Percentiles rank a stretch among this genome's conserved stretches.
phyloP scores from a whole-genome alignment of 2,329 filamentous ascomycete genomes.

The Amylocarpus encephaloides region DNA sequence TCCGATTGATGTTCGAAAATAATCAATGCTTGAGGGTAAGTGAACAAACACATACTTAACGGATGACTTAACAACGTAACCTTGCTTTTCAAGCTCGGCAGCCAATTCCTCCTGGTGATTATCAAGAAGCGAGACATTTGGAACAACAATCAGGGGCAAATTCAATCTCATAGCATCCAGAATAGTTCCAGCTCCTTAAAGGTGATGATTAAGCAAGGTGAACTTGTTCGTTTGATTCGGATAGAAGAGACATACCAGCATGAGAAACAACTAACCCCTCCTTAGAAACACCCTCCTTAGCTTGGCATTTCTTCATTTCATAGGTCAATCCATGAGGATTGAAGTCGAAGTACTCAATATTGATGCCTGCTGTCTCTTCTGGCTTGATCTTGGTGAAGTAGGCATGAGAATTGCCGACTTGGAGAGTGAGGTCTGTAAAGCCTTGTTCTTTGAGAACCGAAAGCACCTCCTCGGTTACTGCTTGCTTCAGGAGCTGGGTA shows the following conservation, averaged over 20 bases:
- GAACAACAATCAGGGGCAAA: slow-evolving; percentile 79
- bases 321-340: slow-evolving; percentile 49
- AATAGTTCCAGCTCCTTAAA: slow-evolving; percentile 80
- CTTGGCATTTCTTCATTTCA: slow-evolving; percentile 41
- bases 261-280: slow-evolving; percentile 81
- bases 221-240: background rate
- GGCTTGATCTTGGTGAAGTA: slow-evolving; percentile 39
- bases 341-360: slow-evolving; percentile 60
- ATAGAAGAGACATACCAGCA: slow-evolving; percentile 55
- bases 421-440: slow-evolving; percentile 69
- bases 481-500: slow-evolving; percentile 58
- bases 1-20: too few species aligned
- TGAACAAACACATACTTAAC: slow-evolving; percentile 15
- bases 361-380: slow-evolving; percentile 33
- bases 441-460: slow-evolving; percentile 47
- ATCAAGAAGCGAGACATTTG: slow-evolving; percentile 74
- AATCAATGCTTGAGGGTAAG: too few species aligned
- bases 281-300: slow-evolving; percentile 39
- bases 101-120: slow-evolving; percentile 92
- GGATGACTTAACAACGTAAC: slow-evolving; percentile 56
- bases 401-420: slow-evolving; percentile 68
- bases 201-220: slow-evolving; percentile 1
- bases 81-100: slow-evolving; percentile 62
- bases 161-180: slow-evolving; percentile 71
- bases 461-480: slow-evolving; percentile 58